Evolutionary conservation across 2,329 filamentous ascomycete species (phyloP), one percentile per base, ranked within the genome.

Genomic region (Microsporum ferrugineum): DNA sequence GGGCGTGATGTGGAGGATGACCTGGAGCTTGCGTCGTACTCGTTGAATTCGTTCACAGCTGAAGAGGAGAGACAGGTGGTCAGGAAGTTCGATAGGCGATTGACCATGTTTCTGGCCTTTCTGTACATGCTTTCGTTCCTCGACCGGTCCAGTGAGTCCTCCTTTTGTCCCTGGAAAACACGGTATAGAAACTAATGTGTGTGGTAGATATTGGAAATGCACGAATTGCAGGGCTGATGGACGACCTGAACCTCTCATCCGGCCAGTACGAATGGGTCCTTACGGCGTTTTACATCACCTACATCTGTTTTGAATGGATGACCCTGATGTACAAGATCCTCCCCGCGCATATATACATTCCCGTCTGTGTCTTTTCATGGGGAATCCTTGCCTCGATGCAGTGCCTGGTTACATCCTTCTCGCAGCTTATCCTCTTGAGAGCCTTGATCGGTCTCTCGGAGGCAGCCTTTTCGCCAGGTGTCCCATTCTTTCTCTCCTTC

Each of bases 91-190:
- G 91, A 96, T 71, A 79, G 83, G 61, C 83, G 81, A 65, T 80
- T 96, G 59, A 89, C 95, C 4, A 72, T 88, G 0, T 95, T 96
- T 70, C 81, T 96, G 65, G 88, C 89, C 8, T 71, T 92, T 62
- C 79, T 96, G 10, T 96, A 94, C 71, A 82, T 95, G 79, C 78
- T 96, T 64, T 88, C 86, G 64, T 96, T 95, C 71, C 75, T 96
- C 65, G 91, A 96, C 72, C 82, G 91, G 66, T 91, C 88, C 17
- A 95, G 89, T 91, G 77, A 64, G 80, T 76, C 60, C 27, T 29
- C 2, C 12, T 38, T 29, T 51, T 38, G 39, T 34, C 17, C 34
- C 3, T 5, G 33, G 33, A 31, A 33, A 29, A 10, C 2, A 3
- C 5, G 45, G 43, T 27, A 23, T 57, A n/a, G 17, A 7, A 8